phyloP scores from a whole-genome alignment of 805 yeast genomes.

The Candida glaebosa region DNA sequence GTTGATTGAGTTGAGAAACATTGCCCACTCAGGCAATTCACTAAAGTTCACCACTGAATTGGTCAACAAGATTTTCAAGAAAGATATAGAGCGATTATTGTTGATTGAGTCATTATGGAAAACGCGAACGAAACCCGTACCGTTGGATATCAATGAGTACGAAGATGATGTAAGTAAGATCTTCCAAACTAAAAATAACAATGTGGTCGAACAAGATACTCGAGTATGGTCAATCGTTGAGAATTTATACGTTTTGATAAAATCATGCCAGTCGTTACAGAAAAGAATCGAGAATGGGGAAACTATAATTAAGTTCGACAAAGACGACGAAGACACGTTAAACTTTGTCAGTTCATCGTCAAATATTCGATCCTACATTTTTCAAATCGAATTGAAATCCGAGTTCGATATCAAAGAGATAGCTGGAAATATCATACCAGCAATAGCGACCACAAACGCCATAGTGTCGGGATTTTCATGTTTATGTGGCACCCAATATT shows the following conservation, averaged over 20 bases:
- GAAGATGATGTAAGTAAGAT: constrained; percentile 11
- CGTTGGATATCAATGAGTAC: constrained; percentile 41
- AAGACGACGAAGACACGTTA: constrained; percentile 90
- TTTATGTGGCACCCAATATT: constrained; percentile 61
- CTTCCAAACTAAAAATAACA: constrained; percentile 16
- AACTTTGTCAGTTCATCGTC: constrained; percentile 85
- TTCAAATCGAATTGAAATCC: constrained; percentile 65
- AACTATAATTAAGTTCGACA: constrained; percentile 66
- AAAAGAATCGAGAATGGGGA: constrained; percentile 39
- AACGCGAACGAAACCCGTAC: constrained; percentile 62
- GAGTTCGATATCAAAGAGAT: constrained; percentile 89
- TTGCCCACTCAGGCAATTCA: constrained; percentile 12
- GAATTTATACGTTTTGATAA: constrained; percentile 56
- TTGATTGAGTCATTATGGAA: constrained; percentile 77
- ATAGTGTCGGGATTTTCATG: constrained; percentile 88
- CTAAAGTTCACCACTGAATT: constrained; percentile 36
- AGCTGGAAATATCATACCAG: constrained; percentile 98
- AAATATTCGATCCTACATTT: constrained; percentile 68
- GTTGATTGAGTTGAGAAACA: constrained; percentile 35
- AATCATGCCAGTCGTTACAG: constrained; percentile 49
- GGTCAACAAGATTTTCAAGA: constrained; percentile 56
- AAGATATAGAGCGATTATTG: constrained; percentile 76
- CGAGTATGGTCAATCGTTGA: constrained; percentile 60
- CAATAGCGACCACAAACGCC: constrained; percentile 97
- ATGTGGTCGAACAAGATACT: constrained; percentile 30